Percentiles rank a stretch among this genome's conserved stretches.
Conservation (phyloP, 345 rosid genomes). For the Salix brachista region DNA sequence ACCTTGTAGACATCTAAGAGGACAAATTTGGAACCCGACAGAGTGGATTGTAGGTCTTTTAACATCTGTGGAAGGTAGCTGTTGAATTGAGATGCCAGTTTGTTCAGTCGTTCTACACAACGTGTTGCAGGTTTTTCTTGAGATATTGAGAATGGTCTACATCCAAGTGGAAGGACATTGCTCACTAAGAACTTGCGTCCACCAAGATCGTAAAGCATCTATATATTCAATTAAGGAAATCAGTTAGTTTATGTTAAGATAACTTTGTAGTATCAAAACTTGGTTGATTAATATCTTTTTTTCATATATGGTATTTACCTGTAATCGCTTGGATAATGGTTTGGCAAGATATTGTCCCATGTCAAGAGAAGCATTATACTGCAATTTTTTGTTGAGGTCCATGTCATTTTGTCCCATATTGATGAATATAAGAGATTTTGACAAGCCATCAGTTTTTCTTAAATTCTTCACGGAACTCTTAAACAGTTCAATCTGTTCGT, state of each 20-base stretch:
- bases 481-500: neutral
- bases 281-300: too few species aligned
- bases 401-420: neutral
- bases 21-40: neutral
- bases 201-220: neutral
- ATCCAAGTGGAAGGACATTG: neutral
- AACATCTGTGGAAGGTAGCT: neutral
- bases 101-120: neutral
- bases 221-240: neutral
- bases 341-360: neutral
- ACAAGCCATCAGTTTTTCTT: neutral
- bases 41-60: neutral
- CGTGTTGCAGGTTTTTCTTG: neutral
- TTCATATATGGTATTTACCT: neutral
- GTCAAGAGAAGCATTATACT: neutral
- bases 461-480: neutral
- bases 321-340: neutral
- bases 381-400: neutral
- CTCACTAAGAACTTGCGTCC: neutral
- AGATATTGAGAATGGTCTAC: neutral
- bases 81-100: neutral
- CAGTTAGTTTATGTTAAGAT: too few species aligned
- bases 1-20: neutral
- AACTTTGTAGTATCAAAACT: too few species aligned
- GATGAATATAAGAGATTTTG: neutral